phyloP scores from a whole-genome alignment of 306 rosid genomes.

The Abrus pulchellus region DNA sequence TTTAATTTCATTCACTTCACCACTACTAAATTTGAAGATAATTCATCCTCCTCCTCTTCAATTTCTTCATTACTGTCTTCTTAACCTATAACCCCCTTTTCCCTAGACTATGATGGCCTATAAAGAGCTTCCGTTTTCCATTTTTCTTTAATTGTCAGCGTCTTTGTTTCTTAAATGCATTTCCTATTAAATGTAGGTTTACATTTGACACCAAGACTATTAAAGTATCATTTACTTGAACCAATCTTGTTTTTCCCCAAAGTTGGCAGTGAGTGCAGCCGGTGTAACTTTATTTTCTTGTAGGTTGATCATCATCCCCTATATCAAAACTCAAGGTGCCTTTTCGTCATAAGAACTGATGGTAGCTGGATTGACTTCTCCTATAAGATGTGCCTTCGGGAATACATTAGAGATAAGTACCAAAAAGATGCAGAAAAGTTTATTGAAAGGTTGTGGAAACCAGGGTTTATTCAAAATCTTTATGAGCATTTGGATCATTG shows the following conservation, averaged over 20 bases:
- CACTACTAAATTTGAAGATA: background rate
- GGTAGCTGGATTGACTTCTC: conserved; percentile 90
- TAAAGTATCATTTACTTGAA: conserved; percentile 23
- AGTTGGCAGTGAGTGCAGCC: conserved; percentile 26
- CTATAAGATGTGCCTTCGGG: conserved; percentile 76
- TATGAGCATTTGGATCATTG: conserved; percentile 64
- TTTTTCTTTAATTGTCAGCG: background rate
- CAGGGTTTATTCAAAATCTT: conserved; percentile 68
- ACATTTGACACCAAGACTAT: background rate
- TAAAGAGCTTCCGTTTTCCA: background rate
- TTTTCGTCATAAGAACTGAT: conserved; percentile 81
- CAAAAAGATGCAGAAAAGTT: conserved; percentile 70
- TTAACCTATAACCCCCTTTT: background rate
- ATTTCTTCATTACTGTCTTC: background rate
- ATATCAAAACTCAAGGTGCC: conserved; percentile 64
- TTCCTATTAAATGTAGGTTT: background rate
- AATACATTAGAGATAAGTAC: conserved; percentile 73
- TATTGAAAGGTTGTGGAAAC: conserved; percentile 16
- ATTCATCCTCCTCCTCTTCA: background rate
- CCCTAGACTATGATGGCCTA: background rate
- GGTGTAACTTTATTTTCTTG: conserved; percentile 46
- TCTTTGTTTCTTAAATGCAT: background rate
- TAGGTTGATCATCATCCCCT: conserved; percentile 84
- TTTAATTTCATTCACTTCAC: background rate
- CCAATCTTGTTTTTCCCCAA: background rate